These are phyloP conservation scores for Flammula alnicola DNA, from an alignment of 1,284 basidiomycete species.

Conservation along the genomic window DNA sequence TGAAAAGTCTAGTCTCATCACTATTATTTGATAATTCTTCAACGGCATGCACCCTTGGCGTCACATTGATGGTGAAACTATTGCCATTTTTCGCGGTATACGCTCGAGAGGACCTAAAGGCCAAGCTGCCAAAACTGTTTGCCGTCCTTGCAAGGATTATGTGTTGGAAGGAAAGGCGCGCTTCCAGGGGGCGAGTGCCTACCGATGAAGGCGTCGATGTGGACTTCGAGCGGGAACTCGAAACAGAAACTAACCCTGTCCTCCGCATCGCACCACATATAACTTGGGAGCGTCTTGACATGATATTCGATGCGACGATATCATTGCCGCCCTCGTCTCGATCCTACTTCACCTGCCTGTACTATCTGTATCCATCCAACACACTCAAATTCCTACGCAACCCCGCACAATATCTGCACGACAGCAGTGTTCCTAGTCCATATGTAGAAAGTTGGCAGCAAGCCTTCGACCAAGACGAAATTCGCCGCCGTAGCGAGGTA, in stretches of 20 bases:
- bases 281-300: conserved; percentile 67
- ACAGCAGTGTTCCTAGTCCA: conserved; percentile 53
- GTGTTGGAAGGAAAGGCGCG: conserved; percentile 66
- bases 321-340: conserved; percentile 59
- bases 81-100: conserved; percentile 75
- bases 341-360: conserved; percentile 77
- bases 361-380: conserved; percentile 90
- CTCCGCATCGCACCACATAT: conserved; percentile 56
- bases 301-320: conserved; percentile 53
- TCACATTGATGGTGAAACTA: conserved; percentile 68
- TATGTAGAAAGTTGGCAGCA: conserved; percentile 68
- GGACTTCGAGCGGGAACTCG: conserved; percentile 45
- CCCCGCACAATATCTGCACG: conserved; percentile 66
- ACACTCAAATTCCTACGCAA: conserved; percentile 73
- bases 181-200: conserved; percentile 28
- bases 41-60: conserved; percentile 63
- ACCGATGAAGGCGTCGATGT: conserved; percentile 33
- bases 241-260: conserved; percentile 39
- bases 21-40: conserved; percentile 75
- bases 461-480: conserved; percentile 70
- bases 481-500: conserved; percentile 72
- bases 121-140: conserved; percentile 63
- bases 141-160: conserved; percentile 69
- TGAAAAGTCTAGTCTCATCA: conserved; percentile 62
- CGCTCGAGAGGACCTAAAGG: conserved; percentile 57